A percentile compares a stretch with the other conserved stretches of the same genome.
phyloP scores from a whole-genome alignment of 495 filamentous ascomycete species.

The Daldinia concentrica region DNA sequence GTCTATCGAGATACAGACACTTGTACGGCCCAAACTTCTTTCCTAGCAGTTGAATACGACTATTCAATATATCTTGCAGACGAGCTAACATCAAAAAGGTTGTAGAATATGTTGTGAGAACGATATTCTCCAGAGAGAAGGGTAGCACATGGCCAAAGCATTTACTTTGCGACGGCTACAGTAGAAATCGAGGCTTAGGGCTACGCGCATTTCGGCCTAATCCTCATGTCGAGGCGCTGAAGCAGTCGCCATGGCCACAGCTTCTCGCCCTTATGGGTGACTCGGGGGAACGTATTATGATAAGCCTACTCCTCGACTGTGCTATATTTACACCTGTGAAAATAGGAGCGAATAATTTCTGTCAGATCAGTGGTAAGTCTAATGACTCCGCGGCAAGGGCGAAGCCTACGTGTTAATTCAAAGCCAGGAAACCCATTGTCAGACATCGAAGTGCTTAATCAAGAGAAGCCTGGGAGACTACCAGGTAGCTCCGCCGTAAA shows the following conservation, averaged over 20 bases:
- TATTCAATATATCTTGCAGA: not conserved
- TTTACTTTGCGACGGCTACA: constrained; percentile 81
- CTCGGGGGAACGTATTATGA: constrained; percentile 83
- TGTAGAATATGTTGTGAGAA: constrained; percentile 83
- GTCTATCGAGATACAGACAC: constrained; percentile 49
- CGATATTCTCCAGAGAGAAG: constrained; percentile 70
- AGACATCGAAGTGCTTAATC: constrained; percentile 43
- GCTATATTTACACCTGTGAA: constrained; percentile 77
- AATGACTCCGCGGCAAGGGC: not conserved
- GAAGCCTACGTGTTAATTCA: constrained; percentile 13
- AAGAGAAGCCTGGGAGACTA: constrained; percentile 27
- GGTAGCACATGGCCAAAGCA: constrained; percentile 68
- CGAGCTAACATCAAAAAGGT: constrained; percentile 64
- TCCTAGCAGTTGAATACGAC: constrained; percentile 11
- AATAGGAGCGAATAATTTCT: constrained; percentile 66
- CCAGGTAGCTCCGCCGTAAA: constrained; percentile 19
- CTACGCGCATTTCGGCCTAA: constrained; percentile 69
- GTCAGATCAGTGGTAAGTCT: constrained; percentile 79
- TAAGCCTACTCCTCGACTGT: constrained; percentile 79
- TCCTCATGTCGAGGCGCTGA: constrained; percentile 72
- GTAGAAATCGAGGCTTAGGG: constrained; percentile 54
- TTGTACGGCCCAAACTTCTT: constrained; percentile 35
- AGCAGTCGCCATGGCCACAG: constrained; percentile 74
- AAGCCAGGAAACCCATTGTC: constrained; percentile 47
- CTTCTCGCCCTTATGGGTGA: constrained; percentile 75